Base-by-base conservation (phyloP, 2,329 filamentous ascomycete genomes). In the Verticillium isaacii region DNA sequence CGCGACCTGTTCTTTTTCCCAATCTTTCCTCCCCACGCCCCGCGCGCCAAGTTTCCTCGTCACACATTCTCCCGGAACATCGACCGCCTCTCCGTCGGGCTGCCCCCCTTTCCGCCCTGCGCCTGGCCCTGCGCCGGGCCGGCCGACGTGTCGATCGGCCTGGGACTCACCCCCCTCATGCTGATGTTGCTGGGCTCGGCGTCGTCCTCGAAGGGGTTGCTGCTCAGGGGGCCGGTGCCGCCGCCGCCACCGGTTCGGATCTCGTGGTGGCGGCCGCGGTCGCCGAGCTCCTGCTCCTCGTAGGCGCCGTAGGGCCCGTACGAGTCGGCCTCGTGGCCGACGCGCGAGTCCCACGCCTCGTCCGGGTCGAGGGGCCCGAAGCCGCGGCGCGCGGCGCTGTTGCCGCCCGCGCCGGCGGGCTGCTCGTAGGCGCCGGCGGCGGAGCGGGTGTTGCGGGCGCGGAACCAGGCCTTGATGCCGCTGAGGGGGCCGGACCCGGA, bases 321-420 rank as follows among this genome's bases (percentile, higher is more conserved):
- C 14, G 75, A 77, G 70, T 89, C 87, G 19, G 88, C 85, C 73
- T 93, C 91, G 68, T 87, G 82, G 62, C 90, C 90, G 5, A 96
- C 91, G 63, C 90, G 82, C 65, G 90, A 77, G 76, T 95, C 91
- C 92, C 92, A 96, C 2, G 91, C 91, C 70, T 93, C 91, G 72
- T 96, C 92, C 1, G 90, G 90, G 70, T 95, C 92, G 56, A 92
- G 82, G 4, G 87, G 80, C 1, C 88, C 86, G 72, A 90, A 88
- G 25, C 86, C 86, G 60, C 84, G 75, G 60, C 81, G 80, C 61
- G 79, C 77, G 56, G 77, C 77, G 37, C 74, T 65, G 23, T 73
- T 74, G 63, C 73, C 76, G 54, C 17, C 17, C n/a, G 6, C 45
- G 17, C 74, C 73, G 7, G 77, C 71, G 5, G 83, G 77, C 68